Evolutionary conservation across 2,329 filamentous ascomycete species (phyloP).

Genomic region (Monilinia fructigena): DNA sequence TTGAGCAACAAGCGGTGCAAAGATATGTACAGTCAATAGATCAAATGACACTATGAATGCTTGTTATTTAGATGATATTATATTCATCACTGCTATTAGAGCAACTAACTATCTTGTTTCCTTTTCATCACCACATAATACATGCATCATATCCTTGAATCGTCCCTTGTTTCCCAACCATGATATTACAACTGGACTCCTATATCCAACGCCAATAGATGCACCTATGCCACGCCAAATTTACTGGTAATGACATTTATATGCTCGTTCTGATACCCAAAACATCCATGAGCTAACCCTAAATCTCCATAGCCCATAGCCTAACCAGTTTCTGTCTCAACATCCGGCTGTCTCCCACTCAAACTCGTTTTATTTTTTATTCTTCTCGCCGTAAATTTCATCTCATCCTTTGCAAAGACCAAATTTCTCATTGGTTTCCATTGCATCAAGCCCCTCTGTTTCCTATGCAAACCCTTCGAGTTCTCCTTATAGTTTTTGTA

Average conservation of each 20-base stretch:
- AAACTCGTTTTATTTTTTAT: conserved; percentile 75
- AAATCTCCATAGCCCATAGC: neutral
- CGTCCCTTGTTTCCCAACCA: neutral
- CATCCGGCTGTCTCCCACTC: conserved; percentile 70
- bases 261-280: neutral
- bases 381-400: conserved; percentile 72
- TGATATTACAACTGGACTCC: neutral
- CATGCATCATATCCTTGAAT: too few species aligned
- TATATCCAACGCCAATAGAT: neutral
- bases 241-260: neutral
- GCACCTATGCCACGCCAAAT: neutral
- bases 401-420: conserved; percentile 85
- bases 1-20: too few species aligned
- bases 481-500: conserved; percentile 64
- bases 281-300: neutral
- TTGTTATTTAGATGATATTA: too few species aligned
- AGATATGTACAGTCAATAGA: too few species aligned
- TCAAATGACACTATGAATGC: too few species aligned
- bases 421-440: conserved; percentile 87
- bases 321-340: conserved; percentile 22
- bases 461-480: conserved; percentile 75
- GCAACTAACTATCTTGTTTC: too few species aligned
- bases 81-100: too few species aligned
- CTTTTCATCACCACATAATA: too few species aligned
- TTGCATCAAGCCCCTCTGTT: conserved; percentile 90